Evolutionary conservation across 345 rosid genomes (phyloP).

Genomic region (Schrenkiella parvula): DNA sequence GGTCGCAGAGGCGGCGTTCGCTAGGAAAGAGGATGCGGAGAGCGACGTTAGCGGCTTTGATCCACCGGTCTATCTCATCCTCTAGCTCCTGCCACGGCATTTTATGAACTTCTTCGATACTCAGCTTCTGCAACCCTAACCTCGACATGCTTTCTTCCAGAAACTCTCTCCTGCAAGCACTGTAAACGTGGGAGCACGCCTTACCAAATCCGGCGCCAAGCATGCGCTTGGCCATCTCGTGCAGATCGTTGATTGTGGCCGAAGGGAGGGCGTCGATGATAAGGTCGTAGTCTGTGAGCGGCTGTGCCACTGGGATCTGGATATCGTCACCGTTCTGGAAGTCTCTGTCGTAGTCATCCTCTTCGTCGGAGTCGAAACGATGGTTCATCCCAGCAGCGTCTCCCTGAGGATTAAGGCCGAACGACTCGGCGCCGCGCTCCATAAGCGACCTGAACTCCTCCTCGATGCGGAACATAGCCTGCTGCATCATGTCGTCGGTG

Average conservation of each 20-base stretch:
- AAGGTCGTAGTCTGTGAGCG: conserved; percentile 65
- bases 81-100: conserved; percentile 77
- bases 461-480: conserved; percentile 75
- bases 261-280: conserved; percentile 85
- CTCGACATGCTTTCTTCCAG: conserved; percentile 77
- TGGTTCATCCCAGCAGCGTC: conserved; percentile 34
- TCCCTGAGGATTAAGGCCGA: conserved; percentile 35
- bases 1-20: conserved; percentile 90
- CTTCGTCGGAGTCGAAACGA: conserved; percentile 49
- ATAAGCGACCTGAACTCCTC: conserved; percentile 73
- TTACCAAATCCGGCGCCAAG: conserved; percentile 67
- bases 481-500: conserved; percentile 79
- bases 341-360: conserved; percentile 40
- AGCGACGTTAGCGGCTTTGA: conserved; percentile 67
- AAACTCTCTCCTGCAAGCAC: conserved; percentile 74
- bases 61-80: conserved; percentile 86
- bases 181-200: conserved; percentile 76
- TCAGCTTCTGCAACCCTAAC: conserved; percentile 64
- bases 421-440: conserved; percentile 71
- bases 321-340: conserved; percentile 31
- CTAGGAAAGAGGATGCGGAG: conserved; percentile 84
- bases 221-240: conserved; percentile 90
- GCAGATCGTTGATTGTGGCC: conserved; percentile 69
- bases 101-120: conserved; percentile 77
- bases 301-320: conserved; percentile 78